Evolutionary conservation across 768 basidiomycete species (phyloP).

Genomic region (Guyanaporus albipodus): DNA sequence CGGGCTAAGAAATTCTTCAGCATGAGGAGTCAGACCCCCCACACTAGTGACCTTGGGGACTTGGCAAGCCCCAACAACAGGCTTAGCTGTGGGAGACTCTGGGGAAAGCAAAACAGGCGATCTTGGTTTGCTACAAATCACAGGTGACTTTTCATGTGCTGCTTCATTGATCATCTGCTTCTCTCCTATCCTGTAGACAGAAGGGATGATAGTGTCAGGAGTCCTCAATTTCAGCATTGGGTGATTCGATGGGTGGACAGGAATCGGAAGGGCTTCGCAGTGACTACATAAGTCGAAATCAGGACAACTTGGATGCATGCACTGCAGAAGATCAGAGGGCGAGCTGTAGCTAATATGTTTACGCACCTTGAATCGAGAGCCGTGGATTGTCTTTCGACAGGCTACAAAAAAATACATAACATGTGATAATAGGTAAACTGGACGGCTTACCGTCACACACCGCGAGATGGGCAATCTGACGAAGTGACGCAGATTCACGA

Average conservation of each 20-base stretch:
- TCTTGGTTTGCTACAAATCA: neutral
- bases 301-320: conserved; percentile 71
- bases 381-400: conserved; percentile 53
- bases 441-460: conserved; percentile 49
- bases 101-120: neutral
- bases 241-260: conserved; percentile 68
- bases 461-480: conserved; percentile 45
- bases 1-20: conserved; percentile 26
- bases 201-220: conserved; percentile 45
- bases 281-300: conserved; percentile 78
- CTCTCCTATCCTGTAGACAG: conserved; percentile 32
- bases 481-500: conserved; percentile 21
- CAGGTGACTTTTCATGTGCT: neutral
- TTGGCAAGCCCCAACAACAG: neutral
- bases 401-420: conserved; percentile 10
- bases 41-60: neutral
- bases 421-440: no score
- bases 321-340: conserved; percentile 40
- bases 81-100: neutral
- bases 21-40: conserved; percentile 1
- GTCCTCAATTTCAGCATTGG: conserved; percentile 71
- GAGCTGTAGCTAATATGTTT: neutral
- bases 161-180: conserved; percentile 2
- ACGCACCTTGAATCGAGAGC: conserved; percentile 69
- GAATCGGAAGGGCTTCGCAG: conserved; percentile 79